These are phyloP conservation scores for Spergularia bocconei DNA, from an alignment of 148 eudicot genomes.

Conservation along the genomic window DNA sequence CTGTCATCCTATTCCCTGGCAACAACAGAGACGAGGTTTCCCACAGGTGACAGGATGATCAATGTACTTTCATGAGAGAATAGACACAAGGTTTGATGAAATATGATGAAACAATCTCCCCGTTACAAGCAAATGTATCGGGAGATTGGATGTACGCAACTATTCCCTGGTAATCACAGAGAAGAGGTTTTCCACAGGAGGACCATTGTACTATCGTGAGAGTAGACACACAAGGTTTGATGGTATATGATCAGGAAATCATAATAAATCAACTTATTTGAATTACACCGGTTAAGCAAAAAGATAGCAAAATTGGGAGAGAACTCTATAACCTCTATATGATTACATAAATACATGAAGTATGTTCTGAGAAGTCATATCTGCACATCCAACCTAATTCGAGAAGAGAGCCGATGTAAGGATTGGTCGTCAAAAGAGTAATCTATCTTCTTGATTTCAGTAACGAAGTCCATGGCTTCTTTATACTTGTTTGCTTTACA, in stretches of 20 bases:
- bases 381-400: slow-evolving; percentile 39
- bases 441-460: slow-evolving; percentile 52
- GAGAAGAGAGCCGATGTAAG: slow-evolving; percentile 48
- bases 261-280: slow-evolving; percentile 3
- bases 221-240: neutral
- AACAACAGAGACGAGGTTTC: no score
- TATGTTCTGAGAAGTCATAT: slow-evolving; percentile 16
- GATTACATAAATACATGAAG: slow-evolving; percentile 23
- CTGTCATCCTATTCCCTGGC: no score
- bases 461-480: slow-evolving; percentile 74
- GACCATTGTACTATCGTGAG: no score
- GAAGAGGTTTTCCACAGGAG: no score
- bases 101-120: no score
- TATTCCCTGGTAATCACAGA: no score
- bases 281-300: slow-evolving; percentile 24
- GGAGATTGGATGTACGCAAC: no score
- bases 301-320: slow-evolving; percentile 16
- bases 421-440: slow-evolving; percentile 42
- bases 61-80: no score
- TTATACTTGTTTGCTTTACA: slow-evolving; percentile 62
- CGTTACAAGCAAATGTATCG: no score
- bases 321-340: slow-evolving; percentile 5
- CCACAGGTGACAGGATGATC: no score
- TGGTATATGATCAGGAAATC: slow-evolving; percentile 2
- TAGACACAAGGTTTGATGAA: no score